Base-by-base conservation (phyloP, 2,329 filamentous ascomycete genomes). In the Sporothrix inflata region DNA sequence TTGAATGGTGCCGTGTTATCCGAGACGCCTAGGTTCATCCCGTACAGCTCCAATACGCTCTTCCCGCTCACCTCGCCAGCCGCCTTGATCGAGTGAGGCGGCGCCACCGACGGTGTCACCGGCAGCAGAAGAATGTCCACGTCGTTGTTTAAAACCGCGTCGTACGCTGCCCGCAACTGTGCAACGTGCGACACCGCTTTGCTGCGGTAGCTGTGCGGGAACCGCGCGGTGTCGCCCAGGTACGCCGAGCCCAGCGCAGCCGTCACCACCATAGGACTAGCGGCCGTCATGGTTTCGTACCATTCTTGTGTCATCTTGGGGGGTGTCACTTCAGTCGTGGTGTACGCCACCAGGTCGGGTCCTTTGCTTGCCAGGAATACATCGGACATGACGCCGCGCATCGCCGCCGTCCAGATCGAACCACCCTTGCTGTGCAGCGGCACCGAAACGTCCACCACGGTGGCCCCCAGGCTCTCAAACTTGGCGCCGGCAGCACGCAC, bases 111-210 rank as follows among this genome's bases (percentile, higher is more conserved):
- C 7, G 84, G 83, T 38, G 82, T 83, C 8, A 83, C 81, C 0
- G 85, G 85, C 71, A 84, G 83, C 55, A 87, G 75, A 11, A 87
- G 77, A 5, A 87, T 80, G 74, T 87, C 85, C n/a, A 83, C 40
- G 7, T 34, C 14, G 9, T 24, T 14, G 30, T 78, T 76, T 8
- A 87, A 76, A 0, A 80, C 84, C 14, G 75, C 73, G 74, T 87
- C 84, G 75, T 87, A 87, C 3, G 83, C 84, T 4, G 81, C 83
- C 2, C 84, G 80, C 30, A 87, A 78, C 76, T 85, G 78, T 66
- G 82, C 81, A 0, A 83, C 82, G 71, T 85, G 83, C 55, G 82
- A 81, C 72, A 85, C 79, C 0, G 84, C 84, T 77, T 86, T 86
- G 45, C 80, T 82, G 45, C 83, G 80, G 9, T 82, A 76, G 6